Evolutionary conservation across 495 filamentous ascomycete species (phyloP).

Genomic region (Penicillium crystallinum): DNA sequence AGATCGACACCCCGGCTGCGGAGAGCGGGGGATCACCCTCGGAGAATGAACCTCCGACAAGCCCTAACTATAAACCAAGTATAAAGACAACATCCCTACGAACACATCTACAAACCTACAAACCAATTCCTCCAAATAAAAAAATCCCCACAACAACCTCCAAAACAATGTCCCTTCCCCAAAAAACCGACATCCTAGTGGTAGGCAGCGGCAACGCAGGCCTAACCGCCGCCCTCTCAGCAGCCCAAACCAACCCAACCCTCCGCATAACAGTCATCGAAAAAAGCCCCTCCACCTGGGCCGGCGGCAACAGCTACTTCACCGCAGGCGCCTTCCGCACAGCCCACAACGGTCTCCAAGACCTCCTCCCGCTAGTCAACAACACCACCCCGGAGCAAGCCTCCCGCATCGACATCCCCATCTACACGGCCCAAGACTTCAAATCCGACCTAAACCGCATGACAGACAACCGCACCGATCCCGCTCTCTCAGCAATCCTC

Average conservation of each 20-base stretch:
- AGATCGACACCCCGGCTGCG: constrained; percentile 8
- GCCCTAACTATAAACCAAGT: not conserved
- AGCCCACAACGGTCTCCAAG: constrained; percentile 38
- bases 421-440: constrained; percentile 45
- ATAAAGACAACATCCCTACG: not conserved
- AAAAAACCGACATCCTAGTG: constrained; percentile 43
- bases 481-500: constrained; percentile 35
- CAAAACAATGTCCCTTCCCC: not conserved
- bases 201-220: constrained; percentile 57
- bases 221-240: constrained; percentile 50
- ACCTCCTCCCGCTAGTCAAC: constrained; percentile 45
- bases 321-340: constrained; percentile 54
- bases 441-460: constrained; percentile 45
- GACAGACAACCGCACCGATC: constrained; percentile 43
- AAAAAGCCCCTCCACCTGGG: constrained; percentile 42
- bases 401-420: constrained; percentile 37
- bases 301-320: constrained; percentile 55
- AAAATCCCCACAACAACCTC: not conserved
- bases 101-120: too few relatives aligned
- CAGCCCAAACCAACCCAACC: constrained; percentile 32
- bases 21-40: constrained; percentile 6
- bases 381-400: constrained; percentile 36
- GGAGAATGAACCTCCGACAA: constrained; percentile 6
- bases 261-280: constrained; percentile 49
- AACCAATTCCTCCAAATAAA: too few relatives aligned